Percentiles rank a stretch among this genome's conserved stretches.
Conservation (phyloP, 805 yeast species). For the Teunomyces panamensis region DNA sequence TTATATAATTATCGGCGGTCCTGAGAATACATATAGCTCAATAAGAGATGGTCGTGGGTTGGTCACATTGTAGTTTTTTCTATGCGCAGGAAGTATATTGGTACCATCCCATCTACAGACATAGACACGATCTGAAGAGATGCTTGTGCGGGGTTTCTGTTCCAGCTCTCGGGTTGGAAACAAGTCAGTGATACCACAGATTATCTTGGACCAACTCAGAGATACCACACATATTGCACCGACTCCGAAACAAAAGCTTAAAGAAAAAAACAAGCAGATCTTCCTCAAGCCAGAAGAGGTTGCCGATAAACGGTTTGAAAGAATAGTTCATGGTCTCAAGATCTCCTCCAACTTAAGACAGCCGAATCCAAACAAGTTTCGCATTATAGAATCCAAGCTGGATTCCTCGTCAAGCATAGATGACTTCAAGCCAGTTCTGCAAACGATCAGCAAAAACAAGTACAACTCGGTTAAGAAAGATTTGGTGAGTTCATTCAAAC, state of each 20-base stretch:
- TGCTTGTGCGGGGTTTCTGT: conserved; percentile 5
- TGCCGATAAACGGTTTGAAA: conserved; percentile 14
- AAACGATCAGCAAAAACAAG: conserved; percentile 7
- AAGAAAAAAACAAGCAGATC: conserved; percentile 10
- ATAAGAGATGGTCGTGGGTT: background rate
- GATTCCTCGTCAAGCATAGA: conserved; percentile 6
- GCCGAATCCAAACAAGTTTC: conserved; percentile 4
- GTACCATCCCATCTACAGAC: background rate
- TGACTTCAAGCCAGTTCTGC: conserved; percentile 7
- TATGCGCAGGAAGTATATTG: background rate
- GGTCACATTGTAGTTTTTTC: background rate
- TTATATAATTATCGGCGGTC: background rate
- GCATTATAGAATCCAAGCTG: conserved; percentile 7
- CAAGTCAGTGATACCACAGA: conserved; percentile 15
- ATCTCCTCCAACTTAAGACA: conserved; percentile 5
- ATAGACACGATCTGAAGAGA: background rate
- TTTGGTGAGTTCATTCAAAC: conserved; percentile 9
- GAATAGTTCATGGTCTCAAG: conserved; percentile 12
- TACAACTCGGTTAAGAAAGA: conserved; percentile 7
- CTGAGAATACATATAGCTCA: too few relatives aligned
- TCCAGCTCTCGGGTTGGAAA: background rate
- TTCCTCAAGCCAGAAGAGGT: conserved; percentile 17
- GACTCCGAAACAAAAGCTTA: conserved; percentile 1
- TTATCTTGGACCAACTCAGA: conserved; percentile 11
- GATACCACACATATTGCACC: conserved; percentile 10